These are phyloP conservation scores for Rhodotorula sphaerocarpa DNA, from an alignment of 768 basidiomycete species.

Conservation along the genomic window DNA sequence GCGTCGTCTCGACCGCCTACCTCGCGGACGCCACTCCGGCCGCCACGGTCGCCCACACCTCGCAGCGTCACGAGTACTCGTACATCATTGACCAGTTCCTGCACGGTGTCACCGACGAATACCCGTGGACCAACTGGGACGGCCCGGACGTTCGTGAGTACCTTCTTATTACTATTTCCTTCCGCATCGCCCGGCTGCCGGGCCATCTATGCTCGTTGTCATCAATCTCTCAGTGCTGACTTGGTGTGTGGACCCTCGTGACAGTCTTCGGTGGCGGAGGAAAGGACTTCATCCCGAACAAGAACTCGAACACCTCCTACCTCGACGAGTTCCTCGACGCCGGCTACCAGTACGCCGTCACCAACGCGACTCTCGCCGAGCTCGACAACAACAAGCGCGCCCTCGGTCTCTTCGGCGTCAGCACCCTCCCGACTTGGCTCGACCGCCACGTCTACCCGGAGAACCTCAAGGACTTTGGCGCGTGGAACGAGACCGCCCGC, in stretches of 20 bases:
- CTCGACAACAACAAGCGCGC: conserved; percentile 40
- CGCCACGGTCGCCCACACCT: conserved; percentile 39
- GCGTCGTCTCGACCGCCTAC: conserved; percentile 46
- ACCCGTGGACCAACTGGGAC: conserved; percentile 43
- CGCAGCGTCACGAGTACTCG: conserved; percentile 40
- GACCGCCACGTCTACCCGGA: conserved; percentile 44
- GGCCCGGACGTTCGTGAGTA: conserved; percentile 35
- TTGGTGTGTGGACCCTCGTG: no score
- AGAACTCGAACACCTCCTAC: conserved; percentile 38
- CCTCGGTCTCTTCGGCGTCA: conserved; percentile 43
- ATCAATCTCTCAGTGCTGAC: neutral
- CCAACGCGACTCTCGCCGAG: conserved; percentile 42
- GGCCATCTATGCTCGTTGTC: no score
- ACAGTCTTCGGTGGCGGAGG: conserved; percentile 35
- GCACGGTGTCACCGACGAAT: conserved; percentile 38
- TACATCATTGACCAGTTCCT: conserved; percentile 44
- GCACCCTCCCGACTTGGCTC: conserved; percentile 45
- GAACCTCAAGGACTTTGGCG: conserved; percentile 26
- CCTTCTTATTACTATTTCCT: no score
- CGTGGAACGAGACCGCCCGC: conserved; percentile 1
- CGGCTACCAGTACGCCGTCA: conserved; percentile 42
- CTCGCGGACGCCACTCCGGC: conserved; percentile 46
- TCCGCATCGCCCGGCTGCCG: no score
- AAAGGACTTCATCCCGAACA: conserved; percentile 25
- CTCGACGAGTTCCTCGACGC: conserved; percentile 30